Base-by-base conservation (phyloP, 2,329 filamentous ascomycete genomes). In the Xylariaceae sp. region DNA sequence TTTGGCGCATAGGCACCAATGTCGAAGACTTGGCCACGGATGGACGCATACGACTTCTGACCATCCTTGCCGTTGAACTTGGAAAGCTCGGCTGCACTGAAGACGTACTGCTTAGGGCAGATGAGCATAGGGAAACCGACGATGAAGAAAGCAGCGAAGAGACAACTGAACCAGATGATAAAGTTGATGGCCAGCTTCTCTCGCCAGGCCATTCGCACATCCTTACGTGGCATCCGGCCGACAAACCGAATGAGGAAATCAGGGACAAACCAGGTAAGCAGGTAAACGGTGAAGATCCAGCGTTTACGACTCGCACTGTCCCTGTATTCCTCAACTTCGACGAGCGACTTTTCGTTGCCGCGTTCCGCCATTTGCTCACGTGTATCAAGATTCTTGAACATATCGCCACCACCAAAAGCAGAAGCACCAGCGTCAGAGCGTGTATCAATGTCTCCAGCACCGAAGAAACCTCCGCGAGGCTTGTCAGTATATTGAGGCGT, bases 131-230 rank as follows among this genome's bases (percentile, higher is more conserved):
- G 95, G 71, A 99, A 95, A 57, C 87, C 82, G 62, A 97, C 82
- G 70, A 97, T 91, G 80, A 99, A 89, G 79, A 99, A 99, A 58
- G 88, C 83, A 34, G 90, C 86, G 53, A 89, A 75, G 13, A 77
- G 78, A 76, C 93, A 97, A 72, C 82, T 84, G 59, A 93, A 78
- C 94, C 95, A 99, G 72, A 99, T 99, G 71, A 97, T 82, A 73
- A 99, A 81, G 78, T 99, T 99, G 81, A 99, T 99, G 56, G 94
- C 93, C 60, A 99, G 74, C 80, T 99, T 99, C 74, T 99, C 94
- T 71, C 94, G 84, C 94, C 94, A 99, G 0, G 94, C 94, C 72
- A 89, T 82, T 23, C 92, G 89, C 7, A 99, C 86, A 73, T 99
- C 94, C 72, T 95, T 95, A 62, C 94, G 89, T 61, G 88, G 83